Conservation (phyloP, 2,329 filamentous ascomycete species). For the Fusarium sp. region DNA sequence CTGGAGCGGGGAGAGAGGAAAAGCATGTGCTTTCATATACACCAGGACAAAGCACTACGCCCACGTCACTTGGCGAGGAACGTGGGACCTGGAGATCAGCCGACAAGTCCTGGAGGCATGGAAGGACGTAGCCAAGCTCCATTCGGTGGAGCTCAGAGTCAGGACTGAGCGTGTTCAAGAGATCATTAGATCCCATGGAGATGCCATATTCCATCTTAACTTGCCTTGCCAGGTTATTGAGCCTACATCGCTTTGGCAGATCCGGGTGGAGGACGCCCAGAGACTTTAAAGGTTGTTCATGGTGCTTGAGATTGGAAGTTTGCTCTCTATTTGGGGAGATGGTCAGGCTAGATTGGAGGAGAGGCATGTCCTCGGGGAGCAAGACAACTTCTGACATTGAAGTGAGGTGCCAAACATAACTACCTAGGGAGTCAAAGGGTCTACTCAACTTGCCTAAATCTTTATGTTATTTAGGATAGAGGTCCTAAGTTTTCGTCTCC, state of each 20-base stretch:
- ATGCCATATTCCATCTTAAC: conserved; percentile 9
- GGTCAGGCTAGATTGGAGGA: no score
- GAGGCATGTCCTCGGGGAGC: not conserved
- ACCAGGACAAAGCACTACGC: not conserved
- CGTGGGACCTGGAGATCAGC: not conserved
- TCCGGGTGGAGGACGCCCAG: not conserved
- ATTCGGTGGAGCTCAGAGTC: not conserved
- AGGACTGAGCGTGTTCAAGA: not conserved
- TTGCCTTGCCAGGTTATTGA: conserved; percentile 8
- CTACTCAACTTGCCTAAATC: not conserved
- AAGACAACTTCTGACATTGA: not conserved
- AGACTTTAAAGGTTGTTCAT: not conserved
- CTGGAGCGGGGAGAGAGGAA: not conserved
- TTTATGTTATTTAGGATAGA: not conserved
- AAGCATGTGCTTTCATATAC: not conserved
- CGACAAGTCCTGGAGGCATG: not conserved
- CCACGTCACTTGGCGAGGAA: conserved; percentile 4
- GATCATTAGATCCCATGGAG: conserved; percentile 16
- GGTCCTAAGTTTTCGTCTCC: not conserved
- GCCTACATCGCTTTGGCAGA: conserved; percentile 14
- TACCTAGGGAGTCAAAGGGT: no score
- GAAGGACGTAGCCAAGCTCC: not conserved
- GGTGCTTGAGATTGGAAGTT: not conserved
- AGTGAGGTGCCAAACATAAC: no score
- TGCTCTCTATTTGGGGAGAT: not conserved